Evolutionary conservation across 768 basidiomycete genomes (phyloP), one percentile per base, ranked within the genome.

Genomic region (Calocybe indica): DNA sequence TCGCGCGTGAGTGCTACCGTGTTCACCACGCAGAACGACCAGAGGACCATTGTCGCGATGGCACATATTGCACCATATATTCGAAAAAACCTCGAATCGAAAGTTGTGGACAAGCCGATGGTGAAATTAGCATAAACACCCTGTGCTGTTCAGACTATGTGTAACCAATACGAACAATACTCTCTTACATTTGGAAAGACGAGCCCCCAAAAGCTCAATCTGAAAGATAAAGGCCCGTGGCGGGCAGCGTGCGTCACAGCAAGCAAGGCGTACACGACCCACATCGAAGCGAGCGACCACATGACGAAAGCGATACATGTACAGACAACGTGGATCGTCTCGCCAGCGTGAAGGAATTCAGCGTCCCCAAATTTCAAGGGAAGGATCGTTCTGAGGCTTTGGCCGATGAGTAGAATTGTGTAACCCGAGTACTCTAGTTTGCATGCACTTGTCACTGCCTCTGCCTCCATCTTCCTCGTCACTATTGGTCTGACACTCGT

Each of bases 71-170:
- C 64, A 11, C 84, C 83, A 61, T 71, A 75, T 9, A 83, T 56
- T 3, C 79, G 74, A 52, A 87, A 76, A 58, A 79, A 77, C 5
- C 48, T 30, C 1, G 80, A 79, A 43, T 80, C 71, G 51, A 85
- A 72, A 6, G 68, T 67, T 12, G 55, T 53, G 4, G 69, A 72
- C 0, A 87, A 67, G 14, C 67, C 64, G 14, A 86, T 71, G 0
- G 82, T 85, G 7, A 82, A 67, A 52, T 79, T 80, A 1, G 83
- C 82, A 52, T 83, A 85, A 0, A 85, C 84, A n/a, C 78, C 78
- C 76, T 79, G 51, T 44, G 32, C 37, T 9, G 31, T 37, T 29
- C 35, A 41, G 14, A 43, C 31, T 5, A 43, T 30, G 13, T 11
- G 43, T 34, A 39, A 43, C 1, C 42, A 14, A 12, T 11, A 31